Evolutionary conservation across 1,139 yeast species (phyloP).

Genomic region (Taphrina pruni): DNA sequence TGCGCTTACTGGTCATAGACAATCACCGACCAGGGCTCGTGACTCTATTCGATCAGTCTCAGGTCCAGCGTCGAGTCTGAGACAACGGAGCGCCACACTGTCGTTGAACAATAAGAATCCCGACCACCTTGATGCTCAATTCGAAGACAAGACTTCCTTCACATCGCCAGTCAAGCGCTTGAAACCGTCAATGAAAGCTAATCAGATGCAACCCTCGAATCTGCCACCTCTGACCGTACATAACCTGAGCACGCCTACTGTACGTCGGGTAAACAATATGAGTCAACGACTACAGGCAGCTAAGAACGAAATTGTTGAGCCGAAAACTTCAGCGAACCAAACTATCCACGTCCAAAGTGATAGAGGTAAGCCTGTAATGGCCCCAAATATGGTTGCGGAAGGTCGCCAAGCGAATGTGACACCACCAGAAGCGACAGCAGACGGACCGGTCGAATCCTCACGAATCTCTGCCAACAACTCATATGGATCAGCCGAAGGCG

Average conservation of each 20-base stretch:
- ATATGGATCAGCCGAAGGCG: conserved; percentile 1
- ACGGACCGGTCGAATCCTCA: neutral
- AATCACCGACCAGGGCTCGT: conserved; percentile 22
- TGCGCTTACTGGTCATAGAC: neutral
- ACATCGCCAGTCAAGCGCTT: conserved; percentile 26
- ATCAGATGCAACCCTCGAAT: conserved; percentile 27
- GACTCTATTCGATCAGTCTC: conserved; percentile 26
- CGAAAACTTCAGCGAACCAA: neutral
- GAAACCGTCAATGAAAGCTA: conserved; percentile 8
- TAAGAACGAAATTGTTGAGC: neutral
- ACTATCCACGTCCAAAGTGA: neutral
- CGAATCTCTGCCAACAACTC: neutral
- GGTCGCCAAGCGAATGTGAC: neutral
- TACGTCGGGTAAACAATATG: conserved; percentile 27
- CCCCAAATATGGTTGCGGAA: neutral
- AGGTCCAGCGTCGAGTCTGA: conserved; percentile 19
- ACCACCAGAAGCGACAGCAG: neutral
- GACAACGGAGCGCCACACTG: conserved; percentile 33
- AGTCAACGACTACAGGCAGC: conserved; percentile 12
- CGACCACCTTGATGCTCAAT: neutral
- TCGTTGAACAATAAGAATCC: neutral
- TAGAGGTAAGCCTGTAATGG: neutral
- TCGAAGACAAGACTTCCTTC: conserved; percentile 25
- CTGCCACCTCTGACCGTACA: conserved; percentile 32
- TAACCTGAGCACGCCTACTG: conserved; percentile 28